Evolutionary conservation across 1,284 basidiomycete species (phyloP).

Genomic region (Peniophora sp.): DNA sequence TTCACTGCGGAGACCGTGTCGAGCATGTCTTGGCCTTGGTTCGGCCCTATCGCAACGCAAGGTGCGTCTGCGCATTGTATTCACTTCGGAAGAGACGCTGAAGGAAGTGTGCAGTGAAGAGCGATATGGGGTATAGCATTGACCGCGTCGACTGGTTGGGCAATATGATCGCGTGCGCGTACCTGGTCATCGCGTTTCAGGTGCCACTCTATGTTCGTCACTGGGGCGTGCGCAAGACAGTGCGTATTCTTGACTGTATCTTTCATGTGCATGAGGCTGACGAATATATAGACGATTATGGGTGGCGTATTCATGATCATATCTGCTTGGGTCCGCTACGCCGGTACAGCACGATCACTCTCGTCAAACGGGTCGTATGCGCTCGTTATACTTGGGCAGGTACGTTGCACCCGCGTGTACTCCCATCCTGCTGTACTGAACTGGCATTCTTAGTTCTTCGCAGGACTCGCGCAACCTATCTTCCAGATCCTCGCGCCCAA

Average conservation of each 20-base stretch:
- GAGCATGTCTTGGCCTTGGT: conserved; percentile 65
- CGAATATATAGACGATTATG: conserved; percentile 24
- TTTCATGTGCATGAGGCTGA: not conserved
- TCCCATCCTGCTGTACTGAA: not conserved
- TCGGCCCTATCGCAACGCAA: conserved; percentile 66
- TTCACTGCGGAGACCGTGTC: conserved; percentile 50
- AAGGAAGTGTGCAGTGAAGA: too few relatives aligned
- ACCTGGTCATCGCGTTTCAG: conserved; percentile 50
- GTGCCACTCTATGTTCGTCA: conserved; percentile 49
- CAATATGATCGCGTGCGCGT: conserved; percentile 54
- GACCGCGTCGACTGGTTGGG: conserved; percentile 72
- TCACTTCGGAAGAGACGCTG: too few relatives aligned
- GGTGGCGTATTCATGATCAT: conserved; percentile 33
- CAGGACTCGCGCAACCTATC: conserved; percentile 50
- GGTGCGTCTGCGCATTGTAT: conserved; percentile 28
- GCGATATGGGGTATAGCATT: conserved; percentile 54
- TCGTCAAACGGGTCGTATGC: conserved; percentile 42
- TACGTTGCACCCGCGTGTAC: conserved; percentile 20
- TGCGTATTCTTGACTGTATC: conserved; percentile 20
- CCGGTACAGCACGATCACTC: conserved; percentile 51
- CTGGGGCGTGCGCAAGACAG: conserved; percentile 53
- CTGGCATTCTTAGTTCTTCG: too few relatives aligned
- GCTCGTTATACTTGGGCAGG: conserved; percentile 65
- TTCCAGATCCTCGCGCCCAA: conserved; percentile 63
- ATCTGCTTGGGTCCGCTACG: conserved; percentile 68